These are phyloP conservation scores for Ganoderma boninense DNA, from an alignment of 1,284 basidiomycete species.

Conservation along the genomic window DNA sequence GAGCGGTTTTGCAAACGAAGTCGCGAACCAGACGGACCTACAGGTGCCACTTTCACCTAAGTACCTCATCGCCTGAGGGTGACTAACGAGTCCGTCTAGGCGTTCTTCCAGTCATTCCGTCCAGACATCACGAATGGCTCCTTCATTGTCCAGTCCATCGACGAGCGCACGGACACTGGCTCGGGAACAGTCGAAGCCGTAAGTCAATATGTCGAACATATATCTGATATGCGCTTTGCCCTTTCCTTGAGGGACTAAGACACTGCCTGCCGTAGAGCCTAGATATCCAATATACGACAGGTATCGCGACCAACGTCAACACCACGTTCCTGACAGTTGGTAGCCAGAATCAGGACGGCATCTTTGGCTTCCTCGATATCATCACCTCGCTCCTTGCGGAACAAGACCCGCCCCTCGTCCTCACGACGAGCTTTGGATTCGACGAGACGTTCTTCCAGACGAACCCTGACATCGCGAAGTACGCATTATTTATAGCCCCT, in stretches of 20 bases:
- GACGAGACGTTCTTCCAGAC: constrained; percentile 50
- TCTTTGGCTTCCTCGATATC: constrained; percentile 39
- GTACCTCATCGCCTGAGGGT: background rate
- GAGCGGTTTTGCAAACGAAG: constrained; percentile 61
- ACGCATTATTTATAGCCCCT: constrained; percentile 39
- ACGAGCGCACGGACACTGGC: constrained; percentile 46
- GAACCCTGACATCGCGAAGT: constrained; percentile 58
- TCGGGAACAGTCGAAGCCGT: constrained; percentile 31
- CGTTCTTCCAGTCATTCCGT: constrained; percentile 57
- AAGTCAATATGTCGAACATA: constrained; percentile 36
- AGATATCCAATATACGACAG: constrained; percentile 70
- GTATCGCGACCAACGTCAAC: constrained; percentile 58
- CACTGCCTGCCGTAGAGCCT: constrained; percentile 56
- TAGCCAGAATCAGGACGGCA: constrained; percentile 24
- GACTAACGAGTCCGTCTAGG: constrained; percentile 39
- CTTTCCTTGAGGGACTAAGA: constrained; percentile 19
- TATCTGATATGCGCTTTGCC: constrained; percentile 29
- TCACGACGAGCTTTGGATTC: constrained; percentile 55
- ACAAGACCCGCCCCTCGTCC: constrained; percentile 40
- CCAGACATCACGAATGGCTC: constrained; percentile 50
- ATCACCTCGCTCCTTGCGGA: constrained; percentile 40
- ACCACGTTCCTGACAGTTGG: constrained; percentile 29
- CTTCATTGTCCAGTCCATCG: constrained; percentile 23
- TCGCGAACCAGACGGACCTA: constrained; percentile 58
- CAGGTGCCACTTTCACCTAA: constrained; percentile 37